phyloP scores from a whole-genome alignment of 306 rosid genomes.

The Chamaecrista fasciculata region DNA sequence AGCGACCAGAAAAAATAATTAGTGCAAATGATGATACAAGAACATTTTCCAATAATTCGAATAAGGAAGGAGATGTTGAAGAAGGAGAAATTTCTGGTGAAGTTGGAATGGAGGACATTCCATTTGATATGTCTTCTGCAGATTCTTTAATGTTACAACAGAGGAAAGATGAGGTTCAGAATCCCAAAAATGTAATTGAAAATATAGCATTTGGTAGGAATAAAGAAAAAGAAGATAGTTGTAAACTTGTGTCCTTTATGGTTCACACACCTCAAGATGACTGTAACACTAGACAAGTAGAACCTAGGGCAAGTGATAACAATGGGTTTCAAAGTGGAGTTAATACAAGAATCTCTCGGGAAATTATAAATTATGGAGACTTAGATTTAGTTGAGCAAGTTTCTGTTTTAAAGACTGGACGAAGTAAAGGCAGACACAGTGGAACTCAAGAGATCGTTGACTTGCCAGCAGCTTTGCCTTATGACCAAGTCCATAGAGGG shows the following conservation, averaged over 20 bases:
- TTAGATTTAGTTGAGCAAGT: constrained; percentile 15
- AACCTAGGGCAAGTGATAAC: constrained; percentile 25
- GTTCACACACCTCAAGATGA: constrained; percentile 24
- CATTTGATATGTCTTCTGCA: constrained; percentile 31
- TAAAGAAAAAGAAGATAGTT: constrained; percentile 32
- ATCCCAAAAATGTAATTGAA: constrained; percentile 20
- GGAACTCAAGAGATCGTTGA: constrained; percentile 1
- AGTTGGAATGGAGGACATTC: constrained; percentile 28
- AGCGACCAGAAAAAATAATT: constrained; percentile 22
- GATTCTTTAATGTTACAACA: constrained; percentile 37
- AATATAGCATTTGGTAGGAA: constrained; percentile 21
- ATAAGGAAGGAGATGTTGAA: constrained; percentile 47
- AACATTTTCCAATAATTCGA: constrained; percentile 25
- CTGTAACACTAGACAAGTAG: constrained; percentile 28
- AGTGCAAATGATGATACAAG: constrained; percentile 11
- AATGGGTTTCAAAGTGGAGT: constrained; percentile 23
- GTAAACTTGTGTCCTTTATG: constrained; percentile 23
- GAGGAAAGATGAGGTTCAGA: constrained; percentile 33
- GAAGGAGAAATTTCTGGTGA: constrained; percentile 85
- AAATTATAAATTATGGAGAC: constrained; percentile 20
- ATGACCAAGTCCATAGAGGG: constrained; percentile 29
- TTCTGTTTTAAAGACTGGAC: constrained; percentile 20
- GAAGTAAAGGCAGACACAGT: constrained; percentile 6
- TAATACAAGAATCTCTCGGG: constrained; percentile 25
- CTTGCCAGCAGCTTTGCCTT: constrained; percentile 23